A percentile compares a stretch with the other conserved stretches of the same genome.
phyloP scores from a whole-genome alignment of 2,329 filamentous ascomycete species.

The Magnaporthales sp. region DNA sequence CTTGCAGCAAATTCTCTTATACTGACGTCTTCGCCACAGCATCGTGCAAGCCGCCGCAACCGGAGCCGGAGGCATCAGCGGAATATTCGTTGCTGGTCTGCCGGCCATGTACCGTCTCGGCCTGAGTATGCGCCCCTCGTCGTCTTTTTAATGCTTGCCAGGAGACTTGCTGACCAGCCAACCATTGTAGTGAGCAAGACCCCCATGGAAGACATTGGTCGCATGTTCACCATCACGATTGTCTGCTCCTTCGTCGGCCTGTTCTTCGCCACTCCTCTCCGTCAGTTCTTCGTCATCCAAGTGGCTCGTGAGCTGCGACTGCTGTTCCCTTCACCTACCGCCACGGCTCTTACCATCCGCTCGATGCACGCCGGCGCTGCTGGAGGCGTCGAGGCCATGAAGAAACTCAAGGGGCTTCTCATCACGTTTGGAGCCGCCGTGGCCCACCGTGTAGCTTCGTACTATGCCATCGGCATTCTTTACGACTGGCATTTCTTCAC shows the following conservation, averaged over 20 bases:
- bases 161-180: too few relatives aligned
- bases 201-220: slow-evolving; percentile 45
- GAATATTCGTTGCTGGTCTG: slow-evolving; percentile 49
- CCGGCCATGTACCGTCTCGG: slow-evolving; percentile 51
- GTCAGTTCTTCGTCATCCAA: slow-evolving; percentile 62
- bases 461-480: slow-evolving; percentile 51
- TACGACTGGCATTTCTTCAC: slow-evolving; percentile 50
- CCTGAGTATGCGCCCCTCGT: not conserved
- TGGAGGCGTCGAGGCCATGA: slow-evolving; percentile 41
- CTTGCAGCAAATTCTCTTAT: not conserved
- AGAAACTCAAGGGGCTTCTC: slow-evolving; percentile 47
- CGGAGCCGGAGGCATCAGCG: slow-evolving; percentile 47
- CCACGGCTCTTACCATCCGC: slow-evolving; percentile 52
- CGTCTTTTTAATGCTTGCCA: too few relatives aligned
- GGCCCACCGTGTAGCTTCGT: slow-evolving; percentile 43
- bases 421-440: slow-evolving; percentile 41
- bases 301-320: slow-evolving; percentile 45
- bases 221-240: slow-evolving; percentile 51
- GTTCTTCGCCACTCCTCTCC: slow-evolving; percentile 53
- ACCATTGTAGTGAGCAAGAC: slow-evolving; percentile 13
- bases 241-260: slow-evolving; percentile 57
- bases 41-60: slow-evolving; percentile 53
- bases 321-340: slow-evolving; percentile 50
- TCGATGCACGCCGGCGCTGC: slow-evolving; percentile 50
- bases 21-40: slow-evolving; percentile 20